Percentiles rank a stretch among this genome's conserved stretches.
phyloP scores from a whole-genome alignment of 2,329 filamentous ascomycete genomes.

The Pezicula radicicola region DNA sequence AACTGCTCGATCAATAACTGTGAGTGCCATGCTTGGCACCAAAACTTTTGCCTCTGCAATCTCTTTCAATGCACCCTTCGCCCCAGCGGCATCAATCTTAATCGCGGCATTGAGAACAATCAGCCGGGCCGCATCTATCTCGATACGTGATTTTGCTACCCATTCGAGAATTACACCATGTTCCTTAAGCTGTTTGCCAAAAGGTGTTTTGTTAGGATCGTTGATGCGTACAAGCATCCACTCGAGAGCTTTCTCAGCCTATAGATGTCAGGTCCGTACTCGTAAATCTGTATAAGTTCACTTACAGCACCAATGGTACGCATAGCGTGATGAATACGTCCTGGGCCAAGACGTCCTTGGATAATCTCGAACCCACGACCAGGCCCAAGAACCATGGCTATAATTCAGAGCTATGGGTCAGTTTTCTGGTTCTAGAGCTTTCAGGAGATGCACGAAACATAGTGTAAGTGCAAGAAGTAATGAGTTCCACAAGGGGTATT shows the following conservation, averaged over 20 bases:
- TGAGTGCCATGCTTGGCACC: slow-evolving; percentile 76
- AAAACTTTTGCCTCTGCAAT: slow-evolving; percentile 96
- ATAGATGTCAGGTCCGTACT: slow-evolving; percentile 10
- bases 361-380: slow-evolving; percentile 98
- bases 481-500: too few relatives aligned
- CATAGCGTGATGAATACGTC: slow-evolving; percentile 98
- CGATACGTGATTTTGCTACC: slow-evolving; percentile 86
- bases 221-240: slow-evolving; percentile 95
- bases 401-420: too few relatives aligned
- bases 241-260: slow-evolving; percentile 86
- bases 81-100: slow-evolving; percentile 85
- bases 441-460: too few relatives aligned
- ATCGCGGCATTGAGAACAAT: slow-evolving; percentile 92
- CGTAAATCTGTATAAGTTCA: slow-evolving; percentile 10
- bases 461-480: too few relatives aligned
- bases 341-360: slow-evolving; percentile 91
- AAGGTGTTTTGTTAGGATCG: slow-evolving; percentile 85
- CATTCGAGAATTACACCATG: slow-evolving; percentile 96
- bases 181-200: slow-evolving; percentile 80
- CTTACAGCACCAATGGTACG: slow-evolving; percentile 79
- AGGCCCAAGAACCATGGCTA: slow-evolving; percentile 74
- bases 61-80: slow-evolving; percentile 86
- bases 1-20: slow-evolving; percentile 89
- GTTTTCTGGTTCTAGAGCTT: too few relatives aligned
- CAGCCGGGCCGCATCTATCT: slow-evolving; percentile 89